A percentile compares a stretch with the other conserved stretches of the same genome.
phyloP scores from a whole-genome alignment of 805 yeast species.

The Wickerhamiella azyma region DNA sequence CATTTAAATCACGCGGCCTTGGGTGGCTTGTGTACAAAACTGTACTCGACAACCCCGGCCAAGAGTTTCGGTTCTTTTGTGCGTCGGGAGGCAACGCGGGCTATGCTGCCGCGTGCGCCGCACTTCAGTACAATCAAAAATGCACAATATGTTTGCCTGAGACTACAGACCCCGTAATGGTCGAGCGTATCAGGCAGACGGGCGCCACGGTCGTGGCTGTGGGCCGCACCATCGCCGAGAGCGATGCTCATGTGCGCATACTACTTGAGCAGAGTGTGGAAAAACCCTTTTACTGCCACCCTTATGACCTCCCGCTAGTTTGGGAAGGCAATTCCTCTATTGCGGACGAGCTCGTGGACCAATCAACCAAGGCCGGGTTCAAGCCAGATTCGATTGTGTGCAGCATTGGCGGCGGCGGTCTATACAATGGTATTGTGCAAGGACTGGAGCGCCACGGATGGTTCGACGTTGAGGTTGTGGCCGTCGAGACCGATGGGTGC shows the following conservation, averaged over 20 bases:
- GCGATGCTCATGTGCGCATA: slow-evolving; percentile 58
- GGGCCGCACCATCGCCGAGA: slow-evolving; percentile 70
- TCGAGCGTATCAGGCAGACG: slow-evolving; percentile 31
- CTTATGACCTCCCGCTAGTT: slow-evolving; percentile 82
- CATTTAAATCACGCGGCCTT: slow-evolving; percentile 88
- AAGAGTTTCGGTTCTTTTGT: slow-evolving; percentile 42
- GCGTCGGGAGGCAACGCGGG: slow-evolving; percentile 97
- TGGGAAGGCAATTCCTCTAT: slow-evolving; percentile 94
- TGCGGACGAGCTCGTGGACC: slow-evolving; percentile 73
- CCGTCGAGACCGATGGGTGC: slow-evolving; percentile 38
- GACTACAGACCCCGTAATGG: slow-evolving; percentile 34
- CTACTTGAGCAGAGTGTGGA: slow-evolving; percentile 40
- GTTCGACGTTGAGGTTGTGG: slow-evolving; percentile 27
- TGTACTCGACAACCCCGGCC: slow-evolving; percentile 33
- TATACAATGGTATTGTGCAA: slow-evolving; percentile 74
- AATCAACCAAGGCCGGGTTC: slow-evolving; percentile 28
- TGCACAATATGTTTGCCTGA: slow-evolving; percentile 51
- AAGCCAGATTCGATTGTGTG: slow-evolving; percentile 61
- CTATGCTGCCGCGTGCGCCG: slow-evolving; percentile 90
- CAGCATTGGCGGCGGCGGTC: slow-evolving; percentile 95
- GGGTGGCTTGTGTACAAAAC: slow-evolving; percentile 60
- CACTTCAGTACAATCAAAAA: slow-evolving; percentile 44
- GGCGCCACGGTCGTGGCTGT: slow-evolving; percentile 45
- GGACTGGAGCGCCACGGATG: slow-evolving; percentile 53
- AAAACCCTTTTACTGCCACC: slow-evolving; percentile 75